These are phyloP conservation scores for Agapanthus africanus DNA, from an alignment of 106 monocot genomes.

Conservation along the genomic window DNA sequence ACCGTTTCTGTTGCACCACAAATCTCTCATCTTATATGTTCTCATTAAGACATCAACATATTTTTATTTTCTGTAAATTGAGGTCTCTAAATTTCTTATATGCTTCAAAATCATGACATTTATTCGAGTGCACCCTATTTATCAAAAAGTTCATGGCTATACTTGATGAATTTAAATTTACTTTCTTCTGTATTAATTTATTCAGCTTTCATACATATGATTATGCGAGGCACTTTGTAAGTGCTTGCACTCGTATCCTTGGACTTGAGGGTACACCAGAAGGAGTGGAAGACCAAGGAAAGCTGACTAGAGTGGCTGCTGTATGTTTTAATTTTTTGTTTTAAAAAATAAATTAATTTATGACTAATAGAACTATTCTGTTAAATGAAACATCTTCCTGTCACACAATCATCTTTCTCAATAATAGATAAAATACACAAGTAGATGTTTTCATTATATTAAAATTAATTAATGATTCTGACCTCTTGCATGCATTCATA, in stretches of 20 bases:
- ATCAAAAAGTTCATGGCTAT: neutral
- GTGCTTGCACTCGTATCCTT: conserved; percentile 96
- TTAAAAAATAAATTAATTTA: neutral
- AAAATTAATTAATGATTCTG: neutral
- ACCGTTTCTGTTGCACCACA: neutral
- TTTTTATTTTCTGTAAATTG: neutral
- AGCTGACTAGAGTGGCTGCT: conserved; percentile 88
- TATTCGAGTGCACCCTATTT: neutral
- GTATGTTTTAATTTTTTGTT: conserved; percentile 44
- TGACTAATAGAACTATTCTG: neutral
- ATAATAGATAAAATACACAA: neutral
- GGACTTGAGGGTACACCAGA: conserved; percentile 98
- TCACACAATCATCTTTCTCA: neutral
- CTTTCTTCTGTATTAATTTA: too few species aligned
- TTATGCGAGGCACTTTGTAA: conserved; percentile 98
- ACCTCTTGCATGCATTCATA: neutral
- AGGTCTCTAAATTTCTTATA: neutral
- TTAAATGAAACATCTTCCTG: neutral
- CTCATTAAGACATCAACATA: neutral
- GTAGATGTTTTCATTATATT: neutral
- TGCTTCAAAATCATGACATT: too few species aligned
- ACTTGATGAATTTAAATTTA: neutral
- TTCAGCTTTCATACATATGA: conserved; percentile 97
- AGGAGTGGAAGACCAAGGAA: conserved; percentile 98
- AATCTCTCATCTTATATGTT: neutral